Evolutionary conservation across 2,329 filamentous ascomycete species (phyloP), one percentile per base, ranked within the genome.

Genomic region (Penicillium sp.): DNA sequence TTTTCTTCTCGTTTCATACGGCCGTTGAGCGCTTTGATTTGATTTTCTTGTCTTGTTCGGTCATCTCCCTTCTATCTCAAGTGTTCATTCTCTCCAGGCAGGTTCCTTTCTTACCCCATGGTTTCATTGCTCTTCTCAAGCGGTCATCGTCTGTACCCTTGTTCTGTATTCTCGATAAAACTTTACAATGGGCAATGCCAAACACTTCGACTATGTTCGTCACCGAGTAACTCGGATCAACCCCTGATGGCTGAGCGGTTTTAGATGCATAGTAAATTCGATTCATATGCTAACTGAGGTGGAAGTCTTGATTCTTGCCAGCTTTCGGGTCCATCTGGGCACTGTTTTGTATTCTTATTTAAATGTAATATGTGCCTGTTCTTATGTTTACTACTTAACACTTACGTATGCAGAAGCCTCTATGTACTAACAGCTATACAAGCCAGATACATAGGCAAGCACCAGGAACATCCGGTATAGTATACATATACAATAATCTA

Each of bases 21-120:
- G 44, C 60, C 53, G 58, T 57, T 62, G 59, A 66, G 63, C 63
- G 64, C 59, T 55, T 52, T 57, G 56, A 38, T 65, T 61, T 56
- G 57, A 53, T 60, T 49, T 51, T 55, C 50, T 55, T 44, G 54
- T 57, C 51, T 54, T 51, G 37, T 45, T 47, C 38, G 38, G 47
- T 57, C 53, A 51, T 56, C 54, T 57, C 54, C 57, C 56, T 58
- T 59, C 52, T 57, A 54, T 53, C 40, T 60, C 57, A 59, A 63
- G 58, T 58, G 57, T 61, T 57, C 49, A 54, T 59, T 55, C 58
- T 57, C 54, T 55, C 55, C 43, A 65, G 62, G 64, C 64, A 61
- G 64, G 64, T 60, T 53, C 62, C 61, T 62, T 55, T 45, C 34
- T 50, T 48, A 46, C 53, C 52, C 51, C 51, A 56, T 56, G 45